Evolutionary conservation across 805 yeast species (phyloP).

Genomic region (Candida adriatica): DNA sequence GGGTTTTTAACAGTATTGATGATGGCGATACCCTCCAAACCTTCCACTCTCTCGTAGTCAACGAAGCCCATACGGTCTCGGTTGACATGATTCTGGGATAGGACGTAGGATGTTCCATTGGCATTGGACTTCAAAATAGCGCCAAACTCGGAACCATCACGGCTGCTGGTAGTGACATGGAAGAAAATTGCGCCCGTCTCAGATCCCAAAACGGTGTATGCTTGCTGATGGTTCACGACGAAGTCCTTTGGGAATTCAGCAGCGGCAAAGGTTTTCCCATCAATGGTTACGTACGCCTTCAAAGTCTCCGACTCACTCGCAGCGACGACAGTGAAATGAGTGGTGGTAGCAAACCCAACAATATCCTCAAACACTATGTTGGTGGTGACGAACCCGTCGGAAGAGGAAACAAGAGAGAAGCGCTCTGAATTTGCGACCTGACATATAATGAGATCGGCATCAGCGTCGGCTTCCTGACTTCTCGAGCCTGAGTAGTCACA

Average conservation of each 20-base stretch:
- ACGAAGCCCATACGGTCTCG: slow-evolving; percentile 70
- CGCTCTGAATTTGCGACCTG: slow-evolving; percentile 32
- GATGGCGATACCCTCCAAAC: slow-evolving; percentile 77
- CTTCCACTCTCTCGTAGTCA: slow-evolving; percentile 80
- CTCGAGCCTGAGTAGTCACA: slow-evolving; percentile 61
- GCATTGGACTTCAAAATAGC: slow-evolving; percentile 80
- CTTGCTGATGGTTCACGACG: slow-evolving; percentile 53
- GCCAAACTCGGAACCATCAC: slow-evolving; percentile 57
- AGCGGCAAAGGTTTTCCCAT: slow-evolving; percentile 72
- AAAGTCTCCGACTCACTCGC: slow-evolving; percentile 43
- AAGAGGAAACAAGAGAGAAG: slow-evolving; percentile 25
- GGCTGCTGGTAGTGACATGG: slow-evolving; percentile 66
- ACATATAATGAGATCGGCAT: slow-evolving; percentile 57
- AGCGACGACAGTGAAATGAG: slow-evolving; percentile 71
- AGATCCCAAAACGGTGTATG: slow-evolving; percentile 78
- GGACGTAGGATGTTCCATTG: slow-evolving; percentile 82
- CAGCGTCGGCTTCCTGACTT: slow-evolving; percentile 33
- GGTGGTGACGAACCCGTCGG: slow-evolving; percentile 20
- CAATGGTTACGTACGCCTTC: slow-evolving; percentile 67
- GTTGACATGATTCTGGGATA: slow-evolving; percentile 67
- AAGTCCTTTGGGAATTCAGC: slow-evolving; percentile 71
- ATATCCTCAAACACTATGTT: slow-evolving; percentile 45
- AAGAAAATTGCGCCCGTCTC: slow-evolving; percentile 67
- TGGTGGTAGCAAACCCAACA: slow-evolving; percentile 69
- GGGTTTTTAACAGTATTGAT: slow-evolving; percentile 62